Evolutionary conservation across 306 rosid species (phyloP).

Genomic region (Arachis hypogaea): DNA sequence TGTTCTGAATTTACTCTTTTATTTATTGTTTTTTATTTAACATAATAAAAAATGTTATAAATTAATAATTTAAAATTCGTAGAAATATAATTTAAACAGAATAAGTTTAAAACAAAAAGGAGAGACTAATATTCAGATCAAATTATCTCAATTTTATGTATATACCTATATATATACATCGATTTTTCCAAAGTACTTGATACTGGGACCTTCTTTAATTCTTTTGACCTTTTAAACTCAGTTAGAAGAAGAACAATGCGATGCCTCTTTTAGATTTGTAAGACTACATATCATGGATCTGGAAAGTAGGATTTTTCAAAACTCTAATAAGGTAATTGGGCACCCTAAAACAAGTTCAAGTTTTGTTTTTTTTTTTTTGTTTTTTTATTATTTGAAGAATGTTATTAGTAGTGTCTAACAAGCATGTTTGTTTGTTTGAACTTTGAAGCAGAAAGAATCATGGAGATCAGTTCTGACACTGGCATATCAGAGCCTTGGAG

Average conservation of each 20-base stretch:
- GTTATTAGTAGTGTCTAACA: slow-evolving; percentile 10
- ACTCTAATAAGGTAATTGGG: slow-evolving; percentile 60
- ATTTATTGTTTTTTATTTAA: too few species aligned
- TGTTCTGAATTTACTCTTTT: too few species aligned
- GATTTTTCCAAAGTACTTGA: slow-evolving; percentile 12
- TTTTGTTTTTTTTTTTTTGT: slow-evolving; percentile 3
- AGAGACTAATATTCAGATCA: too few species aligned
- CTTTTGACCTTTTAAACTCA: slow-evolving; percentile 23
- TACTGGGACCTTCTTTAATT: slow-evolving; percentile 20
- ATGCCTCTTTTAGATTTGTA: slow-evolving; percentile 46
- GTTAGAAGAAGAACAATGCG: slow-evolving; percentile 2
- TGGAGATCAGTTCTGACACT: slow-evolving; percentile 67
- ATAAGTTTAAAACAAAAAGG: too few species aligned
- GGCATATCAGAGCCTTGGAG: slow-evolving; percentile 82
- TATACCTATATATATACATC: slow-evolving; percentile 18
- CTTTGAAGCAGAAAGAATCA: slow-evolving; percentile 52
- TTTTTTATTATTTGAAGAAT: slow-evolving; percentile 31
- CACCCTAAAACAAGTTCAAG: slow-evolving; percentile 27
- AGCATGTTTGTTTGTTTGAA: slow-evolving; percentile 29
- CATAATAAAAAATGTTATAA: too few species aligned
- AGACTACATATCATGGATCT: slow-evolving; percentile 66
- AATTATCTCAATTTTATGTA: not conserved
- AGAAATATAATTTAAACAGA: not conserved
- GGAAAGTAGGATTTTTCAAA: slow-evolving; percentile 53
- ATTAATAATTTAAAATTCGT: too few species aligned